Conservation (phyloP, 805 yeast species). For the Yarrowia hollandica region DNA sequence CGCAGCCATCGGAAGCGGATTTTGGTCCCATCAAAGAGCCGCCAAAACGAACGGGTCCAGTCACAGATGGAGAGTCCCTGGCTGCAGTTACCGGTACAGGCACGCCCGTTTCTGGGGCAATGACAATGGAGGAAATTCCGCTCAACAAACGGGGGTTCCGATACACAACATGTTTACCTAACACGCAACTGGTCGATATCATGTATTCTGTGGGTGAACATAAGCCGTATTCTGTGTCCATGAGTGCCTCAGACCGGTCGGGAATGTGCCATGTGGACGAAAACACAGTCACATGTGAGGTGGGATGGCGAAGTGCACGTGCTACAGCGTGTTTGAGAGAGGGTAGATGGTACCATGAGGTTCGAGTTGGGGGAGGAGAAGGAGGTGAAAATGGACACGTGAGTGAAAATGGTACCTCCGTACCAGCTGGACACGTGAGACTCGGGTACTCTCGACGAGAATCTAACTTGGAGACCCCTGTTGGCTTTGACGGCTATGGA, state of each 20-base stretch:
- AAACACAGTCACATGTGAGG: conserved; percentile 50
- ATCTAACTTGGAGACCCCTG: conserved; percentile 89
- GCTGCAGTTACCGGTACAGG: conserved; percentile 13
- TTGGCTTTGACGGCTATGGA: conserved; percentile 92
- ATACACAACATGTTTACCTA: conserved; percentile 73
- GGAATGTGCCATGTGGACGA: conserved; percentile 33
- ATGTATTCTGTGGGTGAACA: conserved; percentile 72
- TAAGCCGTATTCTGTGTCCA: conserved; percentile 60
- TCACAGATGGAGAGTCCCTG: neutral
- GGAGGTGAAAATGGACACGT: conserved; percentile 37
- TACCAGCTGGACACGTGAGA: conserved; percentile 58
- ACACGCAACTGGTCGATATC: conserved; percentile 53
- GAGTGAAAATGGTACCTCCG: neutral
- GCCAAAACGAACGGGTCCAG: conserved; percentile 7
- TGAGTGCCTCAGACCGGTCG: conserved; percentile 70
- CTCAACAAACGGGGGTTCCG: conserved; percentile 76
- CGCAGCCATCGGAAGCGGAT: conserved; percentile 16
- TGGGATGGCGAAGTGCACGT: conserved; percentile 81
- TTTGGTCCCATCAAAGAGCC: conserved; percentile 22
- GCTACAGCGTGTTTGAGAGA: conserved; percentile 73
- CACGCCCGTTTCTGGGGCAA: conserved; percentile 3
- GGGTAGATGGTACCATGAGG: conserved; percentile 81
- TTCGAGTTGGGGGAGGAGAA: conserved; percentile 53
- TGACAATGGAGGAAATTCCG: conserved; percentile 70
- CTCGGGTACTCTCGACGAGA: conserved; percentile 83